A percentile compares a stretch with the other conserved stretches of the same genome.
Conservation (phyloP, 345 rosid genomes). For the Citrus mangshanensis region DNA sequence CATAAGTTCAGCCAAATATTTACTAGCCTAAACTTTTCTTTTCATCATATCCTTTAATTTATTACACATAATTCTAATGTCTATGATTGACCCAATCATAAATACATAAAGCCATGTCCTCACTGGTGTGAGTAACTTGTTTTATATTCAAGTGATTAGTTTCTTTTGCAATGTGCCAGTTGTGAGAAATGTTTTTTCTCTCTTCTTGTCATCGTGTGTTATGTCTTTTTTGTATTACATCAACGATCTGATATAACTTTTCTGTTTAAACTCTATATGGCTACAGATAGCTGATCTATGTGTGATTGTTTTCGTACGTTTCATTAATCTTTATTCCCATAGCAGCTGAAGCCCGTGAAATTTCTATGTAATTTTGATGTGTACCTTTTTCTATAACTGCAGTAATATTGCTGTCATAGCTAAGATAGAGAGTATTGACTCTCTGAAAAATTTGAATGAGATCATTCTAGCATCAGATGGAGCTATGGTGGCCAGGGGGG, state of each 20-base stretch:
- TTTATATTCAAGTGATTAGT: background rate
- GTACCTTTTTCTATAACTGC: slow-evolving; percentile 7
- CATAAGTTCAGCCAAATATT: background rate
- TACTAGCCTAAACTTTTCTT: background rate
- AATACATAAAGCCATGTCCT: background rate
- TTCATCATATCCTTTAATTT: background rate
- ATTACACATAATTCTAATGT: background rate
- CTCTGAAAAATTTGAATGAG: slow-evolving; percentile 48
- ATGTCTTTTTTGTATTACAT: background rate
- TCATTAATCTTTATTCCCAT: background rate
- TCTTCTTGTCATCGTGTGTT: background rate
- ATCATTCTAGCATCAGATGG: slow-evolving; percentile 41
- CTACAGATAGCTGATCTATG: background rate
- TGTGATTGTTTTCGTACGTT: background rate
- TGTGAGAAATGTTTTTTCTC: background rate
- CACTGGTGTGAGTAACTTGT: background rate
- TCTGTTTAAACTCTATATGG: background rate
- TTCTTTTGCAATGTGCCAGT: background rate
- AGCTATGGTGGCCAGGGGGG: slow-evolving; percentile 23
- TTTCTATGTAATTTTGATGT: background rate
- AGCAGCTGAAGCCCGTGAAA: background rate
- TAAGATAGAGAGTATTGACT: slow-evolving; percentile 59
- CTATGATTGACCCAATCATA: background rate
- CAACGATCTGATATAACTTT: background rate
- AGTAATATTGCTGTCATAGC: slow-evolving; percentile 55